Conservation (phyloP, 371 early-diverging fungal genomes). For the Chytridium lagenaria region DNA sequence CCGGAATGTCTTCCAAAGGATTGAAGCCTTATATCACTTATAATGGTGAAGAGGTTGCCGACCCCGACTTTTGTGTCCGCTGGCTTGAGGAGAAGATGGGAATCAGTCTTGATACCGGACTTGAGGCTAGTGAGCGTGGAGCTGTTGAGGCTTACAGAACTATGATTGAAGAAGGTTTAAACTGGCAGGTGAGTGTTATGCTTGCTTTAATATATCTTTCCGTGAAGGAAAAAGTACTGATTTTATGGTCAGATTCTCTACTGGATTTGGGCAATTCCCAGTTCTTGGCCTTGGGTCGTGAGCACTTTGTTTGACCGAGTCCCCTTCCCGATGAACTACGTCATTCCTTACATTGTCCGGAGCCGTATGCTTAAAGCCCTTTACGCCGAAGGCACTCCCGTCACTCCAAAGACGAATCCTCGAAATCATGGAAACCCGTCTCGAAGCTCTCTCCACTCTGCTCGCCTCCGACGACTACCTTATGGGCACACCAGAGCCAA, state of each 20-base stretch:
- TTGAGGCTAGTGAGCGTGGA: neutral
- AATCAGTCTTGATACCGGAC: neutral
- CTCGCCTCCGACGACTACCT: conserved; percentile 16
- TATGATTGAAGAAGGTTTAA: conserved; percentile 12
- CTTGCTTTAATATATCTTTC: too few relatives aligned
- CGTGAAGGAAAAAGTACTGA: too few relatives aligned
- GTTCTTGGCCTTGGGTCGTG: neutral
- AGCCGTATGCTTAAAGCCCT: neutral
- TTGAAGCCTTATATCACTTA: conserved; percentile 21
- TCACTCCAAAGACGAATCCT: neutral
- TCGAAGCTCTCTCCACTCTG: conserved; percentile 8
- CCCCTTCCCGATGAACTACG: conserved; percentile 4
- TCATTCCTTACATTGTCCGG: neutral
- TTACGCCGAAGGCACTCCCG: neutral
- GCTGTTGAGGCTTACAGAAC: conserved; percentile 5
- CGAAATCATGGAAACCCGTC: neutral
- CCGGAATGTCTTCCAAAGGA: conserved; percentile 3
- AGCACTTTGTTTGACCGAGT: neutral
- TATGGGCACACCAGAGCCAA: conserved; percentile 12
- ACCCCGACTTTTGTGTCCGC: conserved; percentile 9
- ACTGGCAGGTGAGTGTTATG: neutral
- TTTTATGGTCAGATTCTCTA: neutral
- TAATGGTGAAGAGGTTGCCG: conserved; percentile 10
- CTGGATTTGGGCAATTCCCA: neutral
- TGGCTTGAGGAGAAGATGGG: conserved; percentile 5